Conservation (phyloP, 306 rosid species). For the Styphnolobium japonicum region DNA sequence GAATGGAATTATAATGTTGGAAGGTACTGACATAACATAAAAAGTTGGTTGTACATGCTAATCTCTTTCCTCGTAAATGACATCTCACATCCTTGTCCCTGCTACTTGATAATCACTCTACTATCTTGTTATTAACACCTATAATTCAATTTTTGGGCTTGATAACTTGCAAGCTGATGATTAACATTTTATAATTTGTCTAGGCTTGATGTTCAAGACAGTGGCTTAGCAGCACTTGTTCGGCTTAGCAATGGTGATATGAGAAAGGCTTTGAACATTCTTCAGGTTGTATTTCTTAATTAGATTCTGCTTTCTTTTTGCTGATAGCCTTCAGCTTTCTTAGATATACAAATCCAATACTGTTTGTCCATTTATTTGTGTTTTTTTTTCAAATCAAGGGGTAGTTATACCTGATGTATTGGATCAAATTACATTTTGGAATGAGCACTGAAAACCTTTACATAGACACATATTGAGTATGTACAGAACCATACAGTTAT, state of each 20-base stretch:
- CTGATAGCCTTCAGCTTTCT: background rate
- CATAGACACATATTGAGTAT: background rate
- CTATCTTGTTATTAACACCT: background rate
- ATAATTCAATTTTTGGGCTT: background rate
- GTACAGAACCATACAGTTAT: background rate
- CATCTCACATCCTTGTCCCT: too few relatives aligned
- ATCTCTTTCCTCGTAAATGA: too few relatives aligned
- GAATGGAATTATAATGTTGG: background rate
- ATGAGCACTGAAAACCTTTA: background rate
- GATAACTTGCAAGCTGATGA: background rate
- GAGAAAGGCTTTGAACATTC: constrained; percentile 71
- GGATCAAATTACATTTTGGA: background rate
- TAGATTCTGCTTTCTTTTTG: background rate
- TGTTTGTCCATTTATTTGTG: background rate
- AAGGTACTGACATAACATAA: too few relatives aligned
- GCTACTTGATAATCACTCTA: background rate
- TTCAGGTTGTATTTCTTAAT: constrained; percentile 46
- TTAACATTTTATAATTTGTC: constrained; percentile 2
- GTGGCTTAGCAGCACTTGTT: constrained; percentile 58
- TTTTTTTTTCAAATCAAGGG: background rate
- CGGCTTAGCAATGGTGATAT: constrained; percentile 72
- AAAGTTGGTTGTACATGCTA: too few relatives aligned
- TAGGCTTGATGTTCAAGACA: constrained; percentile 59
- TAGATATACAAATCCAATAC: background rate
- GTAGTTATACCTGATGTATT: background rate